phyloP scores from a whole-genome alignment of 305 asterid genomes.

The Fraxinus latifolia region DNA sequence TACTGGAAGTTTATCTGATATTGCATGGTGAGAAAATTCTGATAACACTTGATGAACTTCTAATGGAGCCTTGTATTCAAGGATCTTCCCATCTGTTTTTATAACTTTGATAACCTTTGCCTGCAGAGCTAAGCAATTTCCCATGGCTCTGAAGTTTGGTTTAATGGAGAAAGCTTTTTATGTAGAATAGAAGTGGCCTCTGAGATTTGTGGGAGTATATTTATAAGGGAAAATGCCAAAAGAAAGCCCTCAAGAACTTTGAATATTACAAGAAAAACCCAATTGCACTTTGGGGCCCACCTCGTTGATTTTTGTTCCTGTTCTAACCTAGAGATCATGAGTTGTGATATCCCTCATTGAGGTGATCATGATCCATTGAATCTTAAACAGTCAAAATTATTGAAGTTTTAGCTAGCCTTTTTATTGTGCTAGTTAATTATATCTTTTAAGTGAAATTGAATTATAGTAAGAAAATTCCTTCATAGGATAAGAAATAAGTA shows the following conservation, averaged over 20 bases:
- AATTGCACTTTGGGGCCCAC: constrained; percentile 37
- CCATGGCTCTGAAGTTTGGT: constrained; percentile 40
- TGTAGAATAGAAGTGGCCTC: background rate
- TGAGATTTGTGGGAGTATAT: constrained; percentile 18
- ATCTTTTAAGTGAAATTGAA: background rate
- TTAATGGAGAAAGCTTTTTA: constrained; percentile 3
- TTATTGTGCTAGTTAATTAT: background rate
- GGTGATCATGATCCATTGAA: background rate
- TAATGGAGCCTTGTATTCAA: constrained; percentile 56
- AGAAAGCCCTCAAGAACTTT: constrained; percentile 29
- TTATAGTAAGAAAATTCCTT: background rate
- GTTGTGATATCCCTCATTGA: background rate
- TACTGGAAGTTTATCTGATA: constrained; percentile 51
- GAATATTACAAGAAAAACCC: constrained; percentile 33
- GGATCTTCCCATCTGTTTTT: constrained; percentile 62
- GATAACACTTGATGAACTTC: constrained; percentile 55
- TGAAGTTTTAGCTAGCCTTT: constrained; percentile 2
- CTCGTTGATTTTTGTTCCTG: constrained; percentile 20
- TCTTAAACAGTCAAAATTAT: background rate
- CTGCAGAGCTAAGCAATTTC: constrained; percentile 61
- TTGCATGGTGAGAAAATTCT: constrained; percentile 47
- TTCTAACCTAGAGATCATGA: constrained; percentile 2
- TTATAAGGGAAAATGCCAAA: constrained; percentile 28
- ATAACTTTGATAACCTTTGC: constrained; percentile 44
- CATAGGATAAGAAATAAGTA: background rate